Evolutionary conservation across 768 basidiomycete species (phyloP).

Genomic region (Trametes cubensis): DNA sequence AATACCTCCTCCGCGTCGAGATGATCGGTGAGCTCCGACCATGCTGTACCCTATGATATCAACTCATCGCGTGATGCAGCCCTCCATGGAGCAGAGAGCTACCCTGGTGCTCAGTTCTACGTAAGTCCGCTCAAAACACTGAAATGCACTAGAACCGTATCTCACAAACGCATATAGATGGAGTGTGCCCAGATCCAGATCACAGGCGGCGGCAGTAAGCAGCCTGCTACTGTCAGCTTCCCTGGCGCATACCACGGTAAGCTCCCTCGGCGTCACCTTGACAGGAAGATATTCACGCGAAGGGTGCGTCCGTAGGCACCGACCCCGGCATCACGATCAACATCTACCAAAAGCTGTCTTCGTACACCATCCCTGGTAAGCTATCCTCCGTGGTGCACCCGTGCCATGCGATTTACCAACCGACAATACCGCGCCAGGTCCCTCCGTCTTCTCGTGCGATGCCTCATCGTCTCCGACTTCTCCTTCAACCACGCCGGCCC

Average conservation of each 20-base stretch:
- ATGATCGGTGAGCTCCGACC: constrained; percentile 46
- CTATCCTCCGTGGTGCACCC: background rate
- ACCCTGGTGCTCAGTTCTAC: constrained; percentile 63
- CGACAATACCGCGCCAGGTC: constrained; percentile 19
- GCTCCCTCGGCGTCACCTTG: background rate
- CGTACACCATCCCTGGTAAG: constrained; percentile 36
- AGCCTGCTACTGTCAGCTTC: constrained; percentile 39
- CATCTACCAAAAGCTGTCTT: constrained; percentile 35
- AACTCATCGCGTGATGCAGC: constrained; percentile 32
- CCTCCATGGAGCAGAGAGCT: constrained; percentile 46
- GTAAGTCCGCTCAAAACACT: constrained; percentile 23
- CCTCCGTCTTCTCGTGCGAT: constrained; percentile 34
- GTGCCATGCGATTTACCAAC: background rate
- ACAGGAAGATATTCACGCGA: background rate
- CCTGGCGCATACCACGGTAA: constrained; percentile 41
- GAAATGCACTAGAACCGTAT: background rate
- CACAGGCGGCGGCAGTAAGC: constrained; percentile 37
- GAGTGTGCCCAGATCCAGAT: constrained; percentile 43
- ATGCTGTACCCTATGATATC: background rate
- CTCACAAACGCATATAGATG: constrained; percentile 29
- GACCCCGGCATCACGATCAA: constrained; percentile 41
- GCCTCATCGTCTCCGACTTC: constrained; percentile 17
- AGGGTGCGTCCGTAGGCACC: constrained; percentile 23
- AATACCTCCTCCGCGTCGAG: constrained; percentile 54
- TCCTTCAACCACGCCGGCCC: background rate